Conservation (phyloP, 805 yeast genomes). For the Candida ascalaphidarum region DNA sequence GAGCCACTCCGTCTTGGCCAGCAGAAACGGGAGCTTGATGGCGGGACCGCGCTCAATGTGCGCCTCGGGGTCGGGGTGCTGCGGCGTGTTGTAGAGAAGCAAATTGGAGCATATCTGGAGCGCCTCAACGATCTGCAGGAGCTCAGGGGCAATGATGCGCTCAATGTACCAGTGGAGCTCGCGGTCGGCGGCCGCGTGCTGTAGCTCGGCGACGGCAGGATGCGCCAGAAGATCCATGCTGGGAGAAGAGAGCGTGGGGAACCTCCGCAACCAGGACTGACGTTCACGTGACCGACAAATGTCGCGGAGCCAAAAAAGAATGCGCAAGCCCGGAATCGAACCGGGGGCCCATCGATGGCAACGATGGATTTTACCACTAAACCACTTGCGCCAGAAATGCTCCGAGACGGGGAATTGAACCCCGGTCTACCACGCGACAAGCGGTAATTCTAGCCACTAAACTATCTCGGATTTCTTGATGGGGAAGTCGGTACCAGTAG, state of each 20-base stretch:
- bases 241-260: too few relatives aligned
- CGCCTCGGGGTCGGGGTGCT: constrained; percentile 18
- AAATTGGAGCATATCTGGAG: constrained; percentile 29
- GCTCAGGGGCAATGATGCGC: constrained; percentile 8
- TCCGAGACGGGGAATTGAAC: constrained; percentile 14
- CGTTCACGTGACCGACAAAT: too few relatives aligned
- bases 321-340: too few relatives aligned
- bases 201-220: background rate
- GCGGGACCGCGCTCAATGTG: constrained; percentile 24
- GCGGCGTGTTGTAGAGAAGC: constrained; percentile 27
- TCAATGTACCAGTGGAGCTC: constrained; percentile 12
- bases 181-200: constrained; percentile 2
- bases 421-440: constrained; percentile 14
- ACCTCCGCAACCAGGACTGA: too few relatives aligned
- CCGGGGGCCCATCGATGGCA: too few relatives aligned
- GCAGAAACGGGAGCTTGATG: constrained; percentile 46
- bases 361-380: constrained; percentile 11
- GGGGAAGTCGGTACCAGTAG: too few relatives aligned
- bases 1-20: constrained; percentile 44
- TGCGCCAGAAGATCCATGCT: too few relatives aligned
- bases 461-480: constrained; percentile 7
- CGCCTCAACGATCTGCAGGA: constrained; percentile 21
- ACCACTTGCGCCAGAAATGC: constrained; percentile 10
- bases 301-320: too few relatives aligned
- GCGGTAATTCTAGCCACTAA: constrained; percentile 14